Evolutionary conservation across 2,329 filamentous ascomycete genomes (phyloP).

Genomic region (Pezicula radicicola): DNA sequence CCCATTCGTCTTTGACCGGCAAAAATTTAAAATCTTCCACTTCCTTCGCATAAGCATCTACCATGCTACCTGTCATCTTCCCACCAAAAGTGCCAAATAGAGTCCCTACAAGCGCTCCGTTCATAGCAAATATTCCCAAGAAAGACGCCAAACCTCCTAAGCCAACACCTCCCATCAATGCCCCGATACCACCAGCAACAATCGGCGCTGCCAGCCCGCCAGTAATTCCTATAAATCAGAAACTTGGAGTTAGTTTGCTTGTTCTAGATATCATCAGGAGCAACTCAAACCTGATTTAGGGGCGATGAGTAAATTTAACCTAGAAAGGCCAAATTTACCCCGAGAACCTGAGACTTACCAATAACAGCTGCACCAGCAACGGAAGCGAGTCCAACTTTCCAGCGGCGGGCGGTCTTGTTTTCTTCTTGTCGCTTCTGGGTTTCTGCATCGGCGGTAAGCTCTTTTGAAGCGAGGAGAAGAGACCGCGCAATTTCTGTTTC

Average conservation of each 20-base stretch:
- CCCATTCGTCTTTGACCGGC: constrained; percentile 53
- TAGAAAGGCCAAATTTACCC: no score
- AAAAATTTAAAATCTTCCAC: constrained; percentile 81
- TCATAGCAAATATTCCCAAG: constrained; percentile 81
- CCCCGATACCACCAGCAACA: constrained; percentile 81
- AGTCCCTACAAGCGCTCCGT: constrained; percentile 78
- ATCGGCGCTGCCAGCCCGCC: constrained; percentile 88
- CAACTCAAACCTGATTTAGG: no score
- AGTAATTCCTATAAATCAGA: constrained; percentile 84
- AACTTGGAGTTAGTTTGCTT: no score
- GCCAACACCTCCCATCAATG: constrained; percentile 80
- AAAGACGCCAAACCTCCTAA: constrained; percentile 84
- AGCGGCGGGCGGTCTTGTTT: constrained; percentile 66
- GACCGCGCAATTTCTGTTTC: constrained; percentile 75
- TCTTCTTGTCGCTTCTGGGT: constrained; percentile 68
- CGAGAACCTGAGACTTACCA: no score
- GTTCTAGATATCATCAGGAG: no score
- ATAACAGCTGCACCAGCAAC: constrained; percentile 71
- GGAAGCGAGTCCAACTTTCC: constrained; percentile 86
- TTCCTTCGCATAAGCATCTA: constrained; percentile 83
- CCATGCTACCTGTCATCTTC: constrained; percentile 74
- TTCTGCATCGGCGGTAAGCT: constrained; percentile 74
- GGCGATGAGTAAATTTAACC: no score
- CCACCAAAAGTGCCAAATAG: constrained; percentile 89
- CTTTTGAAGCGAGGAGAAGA: constrained; percentile 62